Percentiles rank a stretch among this genome's conserved stretches.
These are phyloP conservation scores for Trichoderma citrinoviride DNA, from an alignment of 2,329 filamentous ascomycete genomes.

Conservation along the genomic window DNA sequence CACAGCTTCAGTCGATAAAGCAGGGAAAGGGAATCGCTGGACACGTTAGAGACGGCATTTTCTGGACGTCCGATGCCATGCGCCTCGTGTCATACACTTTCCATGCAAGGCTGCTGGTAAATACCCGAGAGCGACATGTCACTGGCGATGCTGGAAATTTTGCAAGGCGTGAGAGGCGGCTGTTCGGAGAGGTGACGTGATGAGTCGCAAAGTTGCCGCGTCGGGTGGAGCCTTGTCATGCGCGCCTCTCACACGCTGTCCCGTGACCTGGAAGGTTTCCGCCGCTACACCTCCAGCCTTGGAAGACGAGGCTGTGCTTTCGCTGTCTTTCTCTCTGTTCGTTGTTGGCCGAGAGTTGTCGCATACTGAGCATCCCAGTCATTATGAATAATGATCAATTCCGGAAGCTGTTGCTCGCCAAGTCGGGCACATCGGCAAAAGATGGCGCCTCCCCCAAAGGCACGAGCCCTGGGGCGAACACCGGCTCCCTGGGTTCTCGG, in stretches of 20 bases:
- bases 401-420: slow-evolving; percentile 67
- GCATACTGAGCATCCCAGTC: neutral
- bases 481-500: slow-evolving; percentile 66
- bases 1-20: slow-evolving; percentile 6
- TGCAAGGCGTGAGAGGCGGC: neutral
- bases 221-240: slow-evolving; percentile 35
- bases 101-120: neutral
- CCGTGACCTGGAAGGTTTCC: slow-evolving; percentile 33
- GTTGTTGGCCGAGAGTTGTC: neutral
- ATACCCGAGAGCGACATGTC: neutral
- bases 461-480: slow-evolving; percentile 34
- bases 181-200: slow-evolving; percentile 15
- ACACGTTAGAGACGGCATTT: neutral
- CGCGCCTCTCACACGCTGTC: slow-evolving; percentile 41
- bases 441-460: slow-evolving; percentile 45
- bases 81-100: neutral
- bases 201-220: slow-evolving; percentile 30
- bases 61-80: neutral
- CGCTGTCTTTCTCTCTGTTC: neutral
- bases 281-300: slow-evolving; percentile 27
- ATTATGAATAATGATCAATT: slow-evolving; percentile 96
- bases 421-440: slow-evolving; percentile 42
- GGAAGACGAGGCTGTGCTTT: slow-evolving; percentile 7
- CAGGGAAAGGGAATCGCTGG: neutral
- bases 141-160: neutral